Conservation (phyloP, 257 asterid species). For the Solanum chaucha region DNA sequence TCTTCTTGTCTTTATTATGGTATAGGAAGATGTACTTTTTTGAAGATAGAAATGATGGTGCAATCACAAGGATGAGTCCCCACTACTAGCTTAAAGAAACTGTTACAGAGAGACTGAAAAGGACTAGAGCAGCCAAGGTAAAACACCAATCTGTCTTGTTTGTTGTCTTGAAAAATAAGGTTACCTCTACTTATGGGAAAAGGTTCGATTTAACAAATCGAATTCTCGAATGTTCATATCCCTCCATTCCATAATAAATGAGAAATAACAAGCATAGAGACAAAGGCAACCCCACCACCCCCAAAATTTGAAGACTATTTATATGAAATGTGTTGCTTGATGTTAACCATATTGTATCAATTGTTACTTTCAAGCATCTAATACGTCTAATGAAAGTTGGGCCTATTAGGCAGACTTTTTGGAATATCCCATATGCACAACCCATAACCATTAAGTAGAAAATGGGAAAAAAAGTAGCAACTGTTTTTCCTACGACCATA, state of each 20-base stretch:
- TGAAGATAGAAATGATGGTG: neutral
- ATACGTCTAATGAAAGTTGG: conserved; percentile 10
- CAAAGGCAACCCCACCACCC: conserved; percentile 6
- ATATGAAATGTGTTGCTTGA: neutral
- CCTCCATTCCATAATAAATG: neutral
- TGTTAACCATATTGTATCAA: neutral
- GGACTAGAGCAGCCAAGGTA: neutral
- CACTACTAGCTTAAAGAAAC: neutral
- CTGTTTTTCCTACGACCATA: conserved; percentile 5
- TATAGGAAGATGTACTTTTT: neutral
- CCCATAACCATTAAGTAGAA: conserved; percentile 18
- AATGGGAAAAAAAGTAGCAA: neutral
- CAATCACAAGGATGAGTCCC: neutral
- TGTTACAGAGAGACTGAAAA: conserved; percentile 1
- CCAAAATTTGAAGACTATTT: neutral
- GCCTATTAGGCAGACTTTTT: neutral
- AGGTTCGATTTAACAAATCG: conserved; percentile 4
- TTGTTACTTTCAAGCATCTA: neutral
- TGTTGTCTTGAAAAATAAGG: conserved; percentile 4
- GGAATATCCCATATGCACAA: neutral
- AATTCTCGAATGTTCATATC: neutral
- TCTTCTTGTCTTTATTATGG: neutral
- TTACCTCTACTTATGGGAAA: neutral
- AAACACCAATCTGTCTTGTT: conserved; percentile 3
- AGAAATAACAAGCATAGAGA: conserved; percentile 4